Percentiles rank a stretch among this genome's conserved stretches.
Conservation (phyloP, 169 alveolate genomes). For the Cryptosporidium ubiquitum region DNA sequence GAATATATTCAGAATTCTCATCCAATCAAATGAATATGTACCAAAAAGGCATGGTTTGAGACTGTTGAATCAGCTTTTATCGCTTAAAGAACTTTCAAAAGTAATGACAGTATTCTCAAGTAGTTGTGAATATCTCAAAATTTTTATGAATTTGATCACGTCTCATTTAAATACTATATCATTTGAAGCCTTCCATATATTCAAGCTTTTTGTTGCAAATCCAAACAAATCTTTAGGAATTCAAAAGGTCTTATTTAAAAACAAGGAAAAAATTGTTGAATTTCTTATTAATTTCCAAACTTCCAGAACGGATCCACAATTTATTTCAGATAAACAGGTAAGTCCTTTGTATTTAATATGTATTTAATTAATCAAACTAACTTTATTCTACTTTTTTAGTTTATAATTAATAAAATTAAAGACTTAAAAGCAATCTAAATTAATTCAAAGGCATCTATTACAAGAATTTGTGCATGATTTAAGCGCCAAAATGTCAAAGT, state of each 20-base stretch:
- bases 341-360: neutral
- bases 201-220: constrained; percentile 78
- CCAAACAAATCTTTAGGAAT: constrained; percentile 68
- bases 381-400: neutral
- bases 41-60: constrained; percentile 70
- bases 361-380: neutral
- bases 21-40: constrained; percentile 54
- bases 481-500: neutral
- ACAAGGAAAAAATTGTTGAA: constrained; percentile 28
- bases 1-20: constrained; percentile 19
- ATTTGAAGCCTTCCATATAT: constrained; percentile 76
- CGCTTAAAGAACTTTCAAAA: constrained; percentile 47
- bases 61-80: constrained; percentile 34
- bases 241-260: constrained; percentile 31
- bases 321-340: constrained; percentile 54
- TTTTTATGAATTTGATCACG: constrained; percentile 50
- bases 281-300: constrained; percentile 46
- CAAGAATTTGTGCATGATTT: neutral
- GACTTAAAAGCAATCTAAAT: constrained; percentile 1
- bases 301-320: constrained; percentile 44
- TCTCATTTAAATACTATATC: constrained; percentile 34
- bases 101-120: constrained; percentile 52
- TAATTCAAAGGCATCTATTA: neutral
- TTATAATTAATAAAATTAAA: constrained; percentile 11
- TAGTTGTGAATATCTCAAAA: constrained; percentile 25